Base-by-base conservation (phyloP, 2,329 filamentous ascomycete species). In the Sclerotinia minor region DNA sequence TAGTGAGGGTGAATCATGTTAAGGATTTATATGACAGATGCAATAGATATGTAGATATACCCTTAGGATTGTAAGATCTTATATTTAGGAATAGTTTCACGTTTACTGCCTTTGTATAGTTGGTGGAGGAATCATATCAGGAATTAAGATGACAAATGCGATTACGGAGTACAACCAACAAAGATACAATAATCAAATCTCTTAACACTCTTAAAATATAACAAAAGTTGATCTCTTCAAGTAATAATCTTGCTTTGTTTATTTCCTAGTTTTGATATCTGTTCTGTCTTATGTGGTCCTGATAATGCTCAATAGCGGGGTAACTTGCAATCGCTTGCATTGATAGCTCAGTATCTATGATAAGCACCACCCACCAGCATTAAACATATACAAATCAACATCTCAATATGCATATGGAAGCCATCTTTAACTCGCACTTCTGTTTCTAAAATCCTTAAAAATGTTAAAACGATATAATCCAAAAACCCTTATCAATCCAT, bases 401-500 rank as follows among this genome's bases (percentile, higher is more conserved):
- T 3, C 19, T 55, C 8, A 17, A 17, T 41, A 41, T 41, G 2
- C 5, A 17, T 41, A 41, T 41, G 2, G 38, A 41, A 41, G 17
- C 6, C 38, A 41, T 17, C 13, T 63, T 35, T 54, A 5, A 21
- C 6, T 50, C 15, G 29, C 17, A 9, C 7, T 24, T 13, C 21
- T 63, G 4, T 54, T 13, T 13, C 0, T 5, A 41, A 41, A 5
- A 41, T 41, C 1, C 21, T 1, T 11, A 6, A 41, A 26, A 15
- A 59, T 59, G 57, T 47, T 41, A 2, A 59, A 26, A 21, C 26
- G 9, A 21, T 35, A 32, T 6, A 13, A 54, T 54, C 21, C 52
- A 54, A 54, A 19, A 54, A 59, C 17, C 29, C 17, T 47, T 32
- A 2, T 47, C 19, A 70, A 67, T 58, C 11, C 49, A 13, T 72